Evolutionary conservation across 2,329 filamentous ascomycete genomes (phyloP).

Genomic region (Ceratocystis ficicola): DNA sequence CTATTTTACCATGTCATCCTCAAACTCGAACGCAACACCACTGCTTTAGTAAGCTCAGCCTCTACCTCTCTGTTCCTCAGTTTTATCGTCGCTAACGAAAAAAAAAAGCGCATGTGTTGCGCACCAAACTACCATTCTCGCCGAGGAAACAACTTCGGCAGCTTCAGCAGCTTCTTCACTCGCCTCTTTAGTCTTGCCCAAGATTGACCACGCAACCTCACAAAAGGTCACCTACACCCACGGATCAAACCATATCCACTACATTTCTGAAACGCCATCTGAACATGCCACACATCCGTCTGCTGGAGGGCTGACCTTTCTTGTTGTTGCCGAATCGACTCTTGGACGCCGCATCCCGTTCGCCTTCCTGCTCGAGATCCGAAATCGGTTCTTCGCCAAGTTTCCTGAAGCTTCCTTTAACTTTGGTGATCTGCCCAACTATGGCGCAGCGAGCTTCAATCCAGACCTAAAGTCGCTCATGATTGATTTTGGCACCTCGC

Average conservation of each 20-base stretch:
- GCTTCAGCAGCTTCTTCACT: conserved; percentile 74
- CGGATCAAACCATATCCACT: conserved; percentile 86
- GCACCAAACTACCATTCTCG: conserved; percentile 80
- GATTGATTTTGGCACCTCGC: conserved; percentile 70
- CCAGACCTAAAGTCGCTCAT: conserved; percentile 62
- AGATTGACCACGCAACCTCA: conserved; percentile 67
- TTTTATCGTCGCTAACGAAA: neutral
- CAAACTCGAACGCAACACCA: conserved; percentile 48
- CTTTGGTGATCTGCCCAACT: conserved; percentile 68
- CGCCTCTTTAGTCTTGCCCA: conserved; percentile 86
- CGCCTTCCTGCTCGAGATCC: conserved; percentile 81
- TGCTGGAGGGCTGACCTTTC: conserved; percentile 76
- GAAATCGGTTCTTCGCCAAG: conserved; percentile 67
- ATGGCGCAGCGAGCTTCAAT: conserved; percentile 85
- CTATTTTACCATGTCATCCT: conserved; percentile 51
- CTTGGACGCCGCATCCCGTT: conserved; percentile 84
- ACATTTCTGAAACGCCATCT: conserved; percentile 73
- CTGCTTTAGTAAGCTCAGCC: conserved; percentile 54
- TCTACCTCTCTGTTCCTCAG: neutral
- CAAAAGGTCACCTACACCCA: conserved; percentile 94
- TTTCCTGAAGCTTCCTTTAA: conserved; percentile 56
- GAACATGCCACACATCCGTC: conserved; percentile 46
- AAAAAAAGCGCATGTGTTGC: conserved; percentile 72
- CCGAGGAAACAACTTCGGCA: conserved; percentile 81
- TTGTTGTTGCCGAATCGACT: conserved; percentile 71